These are phyloP conservation scores for Senna tora DNA, from an alignment of 306 rosid genomes.

Conservation along the genomic window DNA sequence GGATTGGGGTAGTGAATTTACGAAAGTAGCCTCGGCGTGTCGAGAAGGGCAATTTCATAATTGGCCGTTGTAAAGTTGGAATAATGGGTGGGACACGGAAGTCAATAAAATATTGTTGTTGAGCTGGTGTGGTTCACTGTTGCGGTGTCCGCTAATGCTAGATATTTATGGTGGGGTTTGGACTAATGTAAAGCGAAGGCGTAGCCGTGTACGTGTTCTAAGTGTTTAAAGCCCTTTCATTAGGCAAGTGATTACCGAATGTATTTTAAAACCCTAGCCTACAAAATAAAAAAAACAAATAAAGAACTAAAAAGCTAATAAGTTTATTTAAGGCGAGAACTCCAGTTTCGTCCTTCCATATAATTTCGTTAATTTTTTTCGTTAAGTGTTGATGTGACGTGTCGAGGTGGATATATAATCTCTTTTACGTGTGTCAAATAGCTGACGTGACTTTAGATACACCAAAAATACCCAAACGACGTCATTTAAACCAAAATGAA, in stretches of 20 bases:
- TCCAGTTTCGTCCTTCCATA: no score
- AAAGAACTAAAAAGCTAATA: no score
- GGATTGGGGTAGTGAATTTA: neutral
- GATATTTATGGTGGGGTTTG: constrained; percentile 32
- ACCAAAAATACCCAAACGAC: no score
- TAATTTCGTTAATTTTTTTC: no score
- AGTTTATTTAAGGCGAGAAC: no score
- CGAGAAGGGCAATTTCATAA: neutral
- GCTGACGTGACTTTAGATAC: no score
- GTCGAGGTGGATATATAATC: no score
- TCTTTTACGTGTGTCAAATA: no score
- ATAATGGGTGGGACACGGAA: neutral
- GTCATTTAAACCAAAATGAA: no score
- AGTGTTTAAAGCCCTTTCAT: constrained; percentile 3
- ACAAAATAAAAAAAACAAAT: no score
- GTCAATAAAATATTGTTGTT: neutral
- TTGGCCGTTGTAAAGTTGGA: neutral
- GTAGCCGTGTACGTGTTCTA: neutral
- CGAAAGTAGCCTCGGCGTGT: neutral
- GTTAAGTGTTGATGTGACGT: no score
- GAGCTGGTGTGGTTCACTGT: neutral
- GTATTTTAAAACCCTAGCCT: no score
- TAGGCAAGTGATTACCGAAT: neutral
- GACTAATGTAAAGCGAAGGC: neutral
- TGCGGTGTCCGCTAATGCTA: neutral